Evolutionary conservation across 2,329 filamentous ascomycete genomes (phyloP), one percentile per base, ranked within the genome.

Genomic region (Penicillium sp.): DNA sequence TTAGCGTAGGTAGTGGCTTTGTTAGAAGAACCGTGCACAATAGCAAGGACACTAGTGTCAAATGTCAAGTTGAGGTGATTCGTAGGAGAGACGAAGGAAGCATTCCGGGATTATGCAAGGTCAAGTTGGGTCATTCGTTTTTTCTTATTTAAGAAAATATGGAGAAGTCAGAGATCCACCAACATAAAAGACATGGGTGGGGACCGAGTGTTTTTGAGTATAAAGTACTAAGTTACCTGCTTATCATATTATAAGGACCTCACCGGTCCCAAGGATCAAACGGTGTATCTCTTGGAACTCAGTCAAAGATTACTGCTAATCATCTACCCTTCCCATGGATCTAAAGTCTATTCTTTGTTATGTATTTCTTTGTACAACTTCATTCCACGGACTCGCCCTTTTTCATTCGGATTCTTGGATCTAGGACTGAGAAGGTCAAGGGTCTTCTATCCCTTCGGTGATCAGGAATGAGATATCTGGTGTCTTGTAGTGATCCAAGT

Each of bases 1-100:
- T 52, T 56, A 56, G 59, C 56, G 59, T 50, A 45, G 44, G 48
- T 37, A 52, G 56, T 53, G 58, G 58, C 46, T 56, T 48, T 44
- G 56, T 58, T 53, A 46, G 46, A 33, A 31, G 29, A 48, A 50
- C 33, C 48, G 48, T 50, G 50, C 50, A 39, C 11, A 41, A 22
- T 41, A 21, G 10, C 22, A 41, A 19, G 16, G 14, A 26, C 26
- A 27, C 26, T 47, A 46, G 24, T 44, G 19, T 14, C 26, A 14
- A n/a, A 22, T 19, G 9, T 46, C 43, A 46, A 19, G 35, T 10
- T 19, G 5, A 39, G n/a, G 8, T 16, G 35, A 39, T 9, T 43
- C 39, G 39, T 13, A 22, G n/a, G 31, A 48, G 46, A 16, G 19
- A 48, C 11, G n/a, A 14, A 33, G 16, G 19, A 29, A 21, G 46